Evolutionary conservation across 306 rosid genomes (phyloP).

Genomic region (Dalbergia oliveri): DNA sequence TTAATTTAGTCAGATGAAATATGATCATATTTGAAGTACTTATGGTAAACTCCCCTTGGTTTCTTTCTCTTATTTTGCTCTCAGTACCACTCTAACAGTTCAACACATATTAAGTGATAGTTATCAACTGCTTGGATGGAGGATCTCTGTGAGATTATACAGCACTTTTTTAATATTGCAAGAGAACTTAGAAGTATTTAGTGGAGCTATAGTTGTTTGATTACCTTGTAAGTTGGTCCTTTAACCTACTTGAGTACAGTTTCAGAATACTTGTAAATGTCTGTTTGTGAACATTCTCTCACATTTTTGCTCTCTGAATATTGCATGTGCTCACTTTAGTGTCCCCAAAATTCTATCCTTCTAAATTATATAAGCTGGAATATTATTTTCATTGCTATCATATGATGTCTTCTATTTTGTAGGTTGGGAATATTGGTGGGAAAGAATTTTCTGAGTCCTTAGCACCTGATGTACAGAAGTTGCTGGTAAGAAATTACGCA

Average conservation of each 20-base stretch:
- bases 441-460: constrained; percentile 86
- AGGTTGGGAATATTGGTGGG: constrained; percentile 93
- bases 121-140: not conserved
- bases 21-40: not conserved
- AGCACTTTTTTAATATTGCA: not conserved
- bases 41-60: not conserved
- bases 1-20: constrained; percentile 6
- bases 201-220: constrained; percentile 11
- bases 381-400: not conserved
- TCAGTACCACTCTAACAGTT: constrained; percentile 2
- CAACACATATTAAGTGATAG: not conserved
- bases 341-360: not conserved
- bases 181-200: not conserved
- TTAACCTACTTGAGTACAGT: not conserved
- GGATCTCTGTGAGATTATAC: not conserved
- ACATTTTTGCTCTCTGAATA: not conserved
- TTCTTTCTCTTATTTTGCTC: not conserved
- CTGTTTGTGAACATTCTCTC: not conserved
- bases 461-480: constrained; percentile 85
- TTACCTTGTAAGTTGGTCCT: not conserved
- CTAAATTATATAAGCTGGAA: not conserved
- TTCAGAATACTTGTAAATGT: not conserved
- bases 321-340: not conserved
- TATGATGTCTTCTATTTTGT: constrained; percentile 38
- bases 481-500: constrained; percentile 65